phyloP scores from a whole-genome alignment of 2,329 filamentous ascomycete species.

The Calonectria honghensis region DNA sequence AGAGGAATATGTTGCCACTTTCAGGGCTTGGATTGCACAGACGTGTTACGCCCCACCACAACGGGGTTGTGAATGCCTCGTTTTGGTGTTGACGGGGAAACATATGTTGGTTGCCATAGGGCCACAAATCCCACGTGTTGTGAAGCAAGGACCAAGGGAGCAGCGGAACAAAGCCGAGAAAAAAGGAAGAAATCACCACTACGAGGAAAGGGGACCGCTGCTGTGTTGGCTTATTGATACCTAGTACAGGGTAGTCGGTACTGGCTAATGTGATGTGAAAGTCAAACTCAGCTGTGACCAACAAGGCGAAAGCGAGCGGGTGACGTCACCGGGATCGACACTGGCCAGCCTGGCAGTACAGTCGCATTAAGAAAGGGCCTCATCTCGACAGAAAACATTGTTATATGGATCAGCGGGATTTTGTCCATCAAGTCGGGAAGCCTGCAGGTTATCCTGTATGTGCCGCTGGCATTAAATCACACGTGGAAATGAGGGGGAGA shows the following conservation, averaged over 20 bases:
- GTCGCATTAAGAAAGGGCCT: slow-evolving; percentile 13
- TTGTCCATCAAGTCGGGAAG: neutral
- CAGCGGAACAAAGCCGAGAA: neutral
- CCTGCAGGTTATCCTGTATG: neutral
- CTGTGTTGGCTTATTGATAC: neutral
- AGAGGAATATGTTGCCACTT: neutral
- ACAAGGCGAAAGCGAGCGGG: slow-evolving; percentile 5
- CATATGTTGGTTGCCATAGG: neutral
- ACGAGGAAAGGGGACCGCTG: neutral
- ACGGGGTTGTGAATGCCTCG: neutral
- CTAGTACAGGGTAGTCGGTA: slow-evolving; percentile 5
- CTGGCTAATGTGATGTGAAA: neutral
- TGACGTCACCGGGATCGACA: slow-evolving; percentile 20
- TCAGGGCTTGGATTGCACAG: neutral
- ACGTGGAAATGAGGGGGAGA: slow-evolving; percentile 7
- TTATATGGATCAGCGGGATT: slow-evolving; percentile 14
- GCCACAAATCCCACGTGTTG: neutral
- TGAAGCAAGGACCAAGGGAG: neutral
- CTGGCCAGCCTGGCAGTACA: slow-evolving; percentile 5
- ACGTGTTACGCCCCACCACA: neutral
- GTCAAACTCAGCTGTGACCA: slow-evolving; percentile 9
- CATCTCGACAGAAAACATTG: slow-evolving; percentile 3
- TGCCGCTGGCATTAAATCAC: slow-evolving; percentile 4
- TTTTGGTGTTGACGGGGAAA: neutral
- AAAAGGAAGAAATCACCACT: neutral